phyloP scores from a whole-genome alignment of 192 early-diverging fungal genomes.

The Umbelopsis sp. region DNA sequence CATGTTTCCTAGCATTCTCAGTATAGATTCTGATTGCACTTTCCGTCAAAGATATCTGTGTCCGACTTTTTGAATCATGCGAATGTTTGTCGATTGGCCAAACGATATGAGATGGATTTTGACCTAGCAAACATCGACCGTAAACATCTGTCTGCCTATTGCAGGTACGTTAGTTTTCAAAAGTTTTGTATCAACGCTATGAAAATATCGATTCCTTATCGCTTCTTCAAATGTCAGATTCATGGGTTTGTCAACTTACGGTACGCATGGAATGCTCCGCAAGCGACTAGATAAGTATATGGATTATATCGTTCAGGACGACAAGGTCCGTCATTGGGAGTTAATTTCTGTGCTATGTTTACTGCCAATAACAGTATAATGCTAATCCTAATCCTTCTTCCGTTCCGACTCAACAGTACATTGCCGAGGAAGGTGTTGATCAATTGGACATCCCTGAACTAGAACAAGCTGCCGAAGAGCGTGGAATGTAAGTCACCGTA shows the following conservation, averaged over 20 bases:
- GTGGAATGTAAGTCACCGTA: slow-evolving; percentile 44
- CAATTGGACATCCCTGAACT: slow-evolving; percentile 39
- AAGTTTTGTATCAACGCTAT: not conserved
- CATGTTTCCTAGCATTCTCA: not conserved
- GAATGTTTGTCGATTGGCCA: slow-evolving; percentile 22
- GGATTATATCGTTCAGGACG: slow-evolving; percentile 46
- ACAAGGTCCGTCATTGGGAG: slow-evolving; percentile 27
- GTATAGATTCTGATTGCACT: not conserved
- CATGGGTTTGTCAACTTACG: slow-evolving; percentile 50
- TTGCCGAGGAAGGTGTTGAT: slow-evolving; percentile 47
- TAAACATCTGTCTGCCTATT: slow-evolving; percentile 46
- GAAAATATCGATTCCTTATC: not conserved
- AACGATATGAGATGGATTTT: slow-evolving; percentile 49
- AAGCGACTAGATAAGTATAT: slow-evolving; percentile 45
- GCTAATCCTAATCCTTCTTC: not conserved
- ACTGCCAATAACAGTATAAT: not conserved
- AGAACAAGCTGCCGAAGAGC: slow-evolving; percentile 50
- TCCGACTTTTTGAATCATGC: slow-evolving; percentile 2
- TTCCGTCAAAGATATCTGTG: not conserved
- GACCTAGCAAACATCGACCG: slow-evolving; percentile 47
- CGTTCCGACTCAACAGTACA: slow-evolving; percentile 24
- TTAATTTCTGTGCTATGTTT: too few relatives aligned
- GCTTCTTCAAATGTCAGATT: slow-evolving; percentile 30
- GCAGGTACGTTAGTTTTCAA: slow-evolving; percentile 32
- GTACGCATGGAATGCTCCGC: slow-evolving; percentile 47